phyloP scores from a whole-genome alignment of 805 yeast species.

The Metschnikowia matae region DNA sequence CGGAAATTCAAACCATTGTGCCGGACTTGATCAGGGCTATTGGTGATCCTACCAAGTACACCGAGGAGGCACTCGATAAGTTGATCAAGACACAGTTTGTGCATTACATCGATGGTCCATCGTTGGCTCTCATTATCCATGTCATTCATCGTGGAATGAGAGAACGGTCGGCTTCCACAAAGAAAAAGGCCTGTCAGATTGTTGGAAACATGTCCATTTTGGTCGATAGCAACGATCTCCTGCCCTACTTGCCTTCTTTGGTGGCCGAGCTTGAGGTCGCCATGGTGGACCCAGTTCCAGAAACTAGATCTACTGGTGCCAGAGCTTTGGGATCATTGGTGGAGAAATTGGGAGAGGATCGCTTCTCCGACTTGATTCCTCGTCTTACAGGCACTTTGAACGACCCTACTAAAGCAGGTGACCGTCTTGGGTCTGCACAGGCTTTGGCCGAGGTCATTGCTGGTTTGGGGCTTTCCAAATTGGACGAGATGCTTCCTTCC shows the following conservation, averaged over 20 bases:
- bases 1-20: constrained; percentile 90
- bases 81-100: constrained; percentile 89
- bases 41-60: constrained; percentile 90
- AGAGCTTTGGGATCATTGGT: constrained; percentile 95
- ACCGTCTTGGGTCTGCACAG: constrained; percentile 95
- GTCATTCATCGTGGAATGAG: constrained; percentile 94
- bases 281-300: constrained; percentile 98
- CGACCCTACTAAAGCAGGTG: constrained; percentile 79
- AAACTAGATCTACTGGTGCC: constrained; percentile 94
- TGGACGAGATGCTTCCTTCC: constrained; percentile 84
- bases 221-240: constrained; percentile 81
- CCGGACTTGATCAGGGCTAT: constrained; percentile 86
- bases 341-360: constrained; percentile 93
- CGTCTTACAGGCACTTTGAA: constrained; percentile 69
- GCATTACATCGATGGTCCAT: constrained; percentile 97
- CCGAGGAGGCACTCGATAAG: constrained; percentile 83
- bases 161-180: constrained; percentile 89
- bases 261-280: constrained; percentile 83
- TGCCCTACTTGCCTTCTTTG: constrained; percentile 75
- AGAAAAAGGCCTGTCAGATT: constrained; percentile 93
- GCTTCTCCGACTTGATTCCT: constrained; percentile 87
- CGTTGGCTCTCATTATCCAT: constrained; percentile 89
- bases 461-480: constrained; percentile 82
- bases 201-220: constrained; percentile 98
- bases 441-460: constrained; percentile 90